Evolutionary conservation across 805 yeast genomes (phyloP).

Genomic region (Torulaspora maleeae): DNA sequence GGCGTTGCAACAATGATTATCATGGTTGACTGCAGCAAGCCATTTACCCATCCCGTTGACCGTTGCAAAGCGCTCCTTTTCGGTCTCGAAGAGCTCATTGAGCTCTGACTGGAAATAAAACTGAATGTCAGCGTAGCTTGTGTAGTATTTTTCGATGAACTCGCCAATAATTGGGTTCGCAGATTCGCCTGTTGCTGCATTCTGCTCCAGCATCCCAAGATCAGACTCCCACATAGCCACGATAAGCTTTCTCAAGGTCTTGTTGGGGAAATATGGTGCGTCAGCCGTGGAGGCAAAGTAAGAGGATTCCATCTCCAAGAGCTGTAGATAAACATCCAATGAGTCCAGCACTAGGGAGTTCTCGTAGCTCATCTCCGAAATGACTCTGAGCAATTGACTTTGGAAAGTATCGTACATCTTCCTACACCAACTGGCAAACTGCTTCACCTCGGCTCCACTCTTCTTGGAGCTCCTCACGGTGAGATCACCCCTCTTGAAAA

Average conservation of each 20-base stretch:
- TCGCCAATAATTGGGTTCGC: slow-evolving; percentile 49
- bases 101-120: slow-evolving; percentile 61
- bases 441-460: slow-evolving; percentile 10
- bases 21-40: slow-evolving; percentile 38
- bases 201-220: slow-evolving; percentile 40
- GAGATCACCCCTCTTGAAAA: slow-evolving; percentile 33
- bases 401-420: slow-evolving; percentile 55
- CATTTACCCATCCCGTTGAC: slow-evolving; percentile 36
- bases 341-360: slow-evolving; percentile 49
- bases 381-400: slow-evolving; percentile 39
- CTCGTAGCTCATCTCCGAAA: slow-evolving; percentile 39
- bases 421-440: slow-evolving; percentile 59
- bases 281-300: slow-evolving; percentile 46
- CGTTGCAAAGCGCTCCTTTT: slow-evolving; percentile 14
- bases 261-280: slow-evolving; percentile 61
- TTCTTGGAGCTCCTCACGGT: slow-evolving; percentile 31
- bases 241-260: slow-evolving; percentile 43
- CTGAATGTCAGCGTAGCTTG: slow-evolving; percentile 69
- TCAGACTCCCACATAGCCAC: slow-evolving; percentile 36
- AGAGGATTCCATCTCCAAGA: slow-evolving; percentile 52
- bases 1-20: slow-evolving; percentile 32
- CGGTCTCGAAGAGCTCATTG: slow-evolving; percentile 25
- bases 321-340: slow-evolving; percentile 51
- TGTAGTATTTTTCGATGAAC: slow-evolving; percentile 52
- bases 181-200: slow-evolving; percentile 41